Evolutionary conservation across 2,329 filamentous ascomycete species (phyloP).

Genomic region (Graphilbum fragrans): DNA sequence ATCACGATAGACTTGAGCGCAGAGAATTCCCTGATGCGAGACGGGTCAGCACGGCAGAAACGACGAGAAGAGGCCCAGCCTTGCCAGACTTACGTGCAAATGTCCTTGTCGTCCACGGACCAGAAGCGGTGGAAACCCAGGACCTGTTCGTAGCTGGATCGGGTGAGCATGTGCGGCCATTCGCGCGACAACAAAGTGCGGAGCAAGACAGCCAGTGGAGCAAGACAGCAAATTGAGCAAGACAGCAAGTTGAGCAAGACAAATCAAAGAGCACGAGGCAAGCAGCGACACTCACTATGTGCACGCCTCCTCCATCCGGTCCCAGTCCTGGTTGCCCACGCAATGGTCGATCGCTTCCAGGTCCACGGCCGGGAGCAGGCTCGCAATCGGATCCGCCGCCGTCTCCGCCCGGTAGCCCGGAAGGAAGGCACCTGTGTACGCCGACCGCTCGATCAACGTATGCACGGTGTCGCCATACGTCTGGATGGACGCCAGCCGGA

Average conservation of each 20-base stretch:
- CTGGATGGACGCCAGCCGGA: slow-evolving; percentile 67
- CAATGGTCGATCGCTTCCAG: slow-evolving; percentile 85
- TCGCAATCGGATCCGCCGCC: slow-evolving; percentile 21
- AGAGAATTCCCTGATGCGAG: no score
- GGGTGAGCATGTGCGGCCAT: no score
- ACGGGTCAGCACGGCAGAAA: no score
- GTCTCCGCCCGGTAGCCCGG: slow-evolving; percentile 61
- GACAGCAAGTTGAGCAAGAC: no score
- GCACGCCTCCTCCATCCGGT: slow-evolving; percentile 62
- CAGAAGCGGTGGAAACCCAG: slow-evolving; percentile 95
- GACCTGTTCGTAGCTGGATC: slow-evolving; percentile 80
- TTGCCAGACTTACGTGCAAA: no score
- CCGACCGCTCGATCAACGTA: slow-evolving; percentile 64
- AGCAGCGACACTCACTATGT: no score
- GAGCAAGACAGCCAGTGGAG: no score
- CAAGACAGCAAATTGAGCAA: no score
- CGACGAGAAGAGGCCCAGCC: no score
- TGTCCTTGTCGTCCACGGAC: slow-evolving; percentile 87
- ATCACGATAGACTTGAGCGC: slow-evolving; percentile 85
- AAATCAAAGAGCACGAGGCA: no score
- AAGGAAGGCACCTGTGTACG: slow-evolving; percentile 67
- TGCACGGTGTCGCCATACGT: slow-evolving; percentile 96
- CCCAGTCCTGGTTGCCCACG: slow-evolving; percentile 94
- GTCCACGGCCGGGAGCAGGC: slow-evolving; percentile 46
- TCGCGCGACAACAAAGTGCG: no score